Conservation (phyloP, 345 rosid species). For the Eucalyptus tenuipes region DNA sequence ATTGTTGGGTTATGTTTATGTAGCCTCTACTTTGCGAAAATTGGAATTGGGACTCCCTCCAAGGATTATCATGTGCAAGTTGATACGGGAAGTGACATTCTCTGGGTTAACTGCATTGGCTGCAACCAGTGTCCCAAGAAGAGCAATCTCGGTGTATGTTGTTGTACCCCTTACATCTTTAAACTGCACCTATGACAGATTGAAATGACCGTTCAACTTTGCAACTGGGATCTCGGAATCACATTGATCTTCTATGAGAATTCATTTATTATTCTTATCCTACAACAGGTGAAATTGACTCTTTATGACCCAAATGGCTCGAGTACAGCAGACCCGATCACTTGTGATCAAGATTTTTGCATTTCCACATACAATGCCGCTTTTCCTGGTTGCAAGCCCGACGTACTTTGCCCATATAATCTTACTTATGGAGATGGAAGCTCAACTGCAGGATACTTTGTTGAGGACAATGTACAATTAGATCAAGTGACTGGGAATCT, state of each 20-base stretch:
- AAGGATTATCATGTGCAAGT: conserved; percentile 76
- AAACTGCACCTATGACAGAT: background rate
- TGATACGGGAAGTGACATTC: conserved; percentile 88
- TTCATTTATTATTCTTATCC: background rate
- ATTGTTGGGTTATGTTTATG: conserved; percentile 8
- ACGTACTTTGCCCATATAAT: conserved; percentile 38
- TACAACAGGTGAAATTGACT: conserved; percentile 40
- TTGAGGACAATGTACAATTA: conserved; percentile 46
- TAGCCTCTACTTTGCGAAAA: conserved; percentile 69
- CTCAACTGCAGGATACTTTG: conserved; percentile 54
- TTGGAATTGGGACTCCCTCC: conserved; percentile 65
- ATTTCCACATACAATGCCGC: conserved; percentile 18
- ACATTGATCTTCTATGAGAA: background rate
- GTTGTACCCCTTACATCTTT: background rate
- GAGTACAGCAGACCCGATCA: conserved; percentile 19
- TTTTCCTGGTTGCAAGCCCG: conserved; percentile 39
- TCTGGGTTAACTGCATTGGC: conserved; percentile 74
- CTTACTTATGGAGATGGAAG: conserved; percentile 79
- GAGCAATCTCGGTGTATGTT: conserved; percentile 59
- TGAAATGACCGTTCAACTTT: background rate
- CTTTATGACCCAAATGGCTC: conserved; percentile 45
- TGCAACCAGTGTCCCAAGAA: conserved; percentile 61
- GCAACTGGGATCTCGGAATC: background rate
- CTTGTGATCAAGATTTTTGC: conserved; percentile 54
- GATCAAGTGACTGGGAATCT: conserved; percentile 43